phyloP scores from a whole-genome alignment of 768 basidiomycete genomes.

The Xerocomellus dryophilus region DNA sequence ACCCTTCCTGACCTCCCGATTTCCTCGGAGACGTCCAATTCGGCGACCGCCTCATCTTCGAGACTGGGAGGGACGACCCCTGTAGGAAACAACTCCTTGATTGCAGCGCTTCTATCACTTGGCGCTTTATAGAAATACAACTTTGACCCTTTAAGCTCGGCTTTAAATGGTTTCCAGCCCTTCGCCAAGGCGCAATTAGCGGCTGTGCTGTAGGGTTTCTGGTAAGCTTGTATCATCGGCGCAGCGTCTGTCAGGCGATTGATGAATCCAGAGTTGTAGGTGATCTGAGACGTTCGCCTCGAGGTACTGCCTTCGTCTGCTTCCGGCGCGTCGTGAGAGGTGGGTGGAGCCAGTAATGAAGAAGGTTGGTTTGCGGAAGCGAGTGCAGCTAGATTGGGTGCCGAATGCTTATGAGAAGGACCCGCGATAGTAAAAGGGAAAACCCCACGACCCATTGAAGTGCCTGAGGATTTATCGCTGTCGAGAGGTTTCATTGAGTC shows the following conservation, averaged over 20 bases:
- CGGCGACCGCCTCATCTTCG: constrained; percentile 43
- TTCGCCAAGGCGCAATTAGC: constrained; percentile 47
- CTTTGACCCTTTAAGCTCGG: constrained; percentile 81
- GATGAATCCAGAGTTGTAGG: constrained; percentile 72
- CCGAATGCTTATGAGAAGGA: constrained; percentile 29
- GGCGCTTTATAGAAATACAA: constrained; percentile 86
- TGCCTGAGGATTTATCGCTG: constrained; percentile 20
- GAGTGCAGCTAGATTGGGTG: constrained; percentile 13
- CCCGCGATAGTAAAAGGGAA: constrained; percentile 32
- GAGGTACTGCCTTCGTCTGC: constrained; percentile 36
- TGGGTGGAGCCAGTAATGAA: constrained; percentile 48
- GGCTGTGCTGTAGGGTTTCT: constrained; percentile 30
- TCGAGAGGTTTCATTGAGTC: constrained; percentile 33
- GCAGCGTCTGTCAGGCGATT: constrained; percentile 61
- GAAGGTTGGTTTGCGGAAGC: constrained; percentile 36
- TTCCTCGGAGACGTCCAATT: constrained; percentile 29
- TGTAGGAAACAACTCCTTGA: constrained; percentile 75
- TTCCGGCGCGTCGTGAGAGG: constrained; percentile 41
- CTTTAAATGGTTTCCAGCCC: constrained; percentile 85
- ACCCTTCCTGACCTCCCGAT: constrained; percentile 30
- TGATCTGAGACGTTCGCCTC: constrained; percentile 73
- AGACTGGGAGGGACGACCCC: constrained; percentile 53
- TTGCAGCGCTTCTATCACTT: constrained; percentile 55
- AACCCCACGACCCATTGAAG: constrained; percentile 21
- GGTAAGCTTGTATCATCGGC: constrained; percentile 36